These are phyloP conservation scores for Fonsecaea multimorphosa DNA, from an alignment of 2,329 filamentous ascomycete genomes.

Conservation along the genomic window DNA sequence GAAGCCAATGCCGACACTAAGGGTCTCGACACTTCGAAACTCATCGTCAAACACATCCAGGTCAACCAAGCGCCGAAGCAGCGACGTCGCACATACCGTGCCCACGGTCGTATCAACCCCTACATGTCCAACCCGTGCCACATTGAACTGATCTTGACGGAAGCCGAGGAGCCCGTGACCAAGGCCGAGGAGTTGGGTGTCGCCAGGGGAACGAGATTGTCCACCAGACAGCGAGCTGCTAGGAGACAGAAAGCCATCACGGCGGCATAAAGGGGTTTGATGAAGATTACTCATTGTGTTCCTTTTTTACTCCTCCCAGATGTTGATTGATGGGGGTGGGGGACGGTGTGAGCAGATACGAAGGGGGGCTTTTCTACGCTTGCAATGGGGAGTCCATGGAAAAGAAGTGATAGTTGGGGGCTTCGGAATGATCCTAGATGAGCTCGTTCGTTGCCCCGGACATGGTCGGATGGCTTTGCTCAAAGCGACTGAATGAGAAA, in stretches of 20 bases:
- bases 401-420: conserved; percentile 1
- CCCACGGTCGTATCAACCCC: conserved; percentile 99
- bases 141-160: conserved; percentile 99
- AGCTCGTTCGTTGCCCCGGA: conserved; percentile 1
- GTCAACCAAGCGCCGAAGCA: conserved; percentile 99
- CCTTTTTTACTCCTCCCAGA: conserved; percentile 5
- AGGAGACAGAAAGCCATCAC: conserved; percentile 67
- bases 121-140: conserved; percentile 99
- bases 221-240: conserved; percentile 87
- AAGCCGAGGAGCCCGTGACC: conserved; percentile 93
- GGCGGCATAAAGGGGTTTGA: conserved; percentile 41
- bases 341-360: conserved; percentile 9
- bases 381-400: conserved; percentile 7
- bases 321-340: conserved; percentile 8
- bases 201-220: conserved; percentile 71
- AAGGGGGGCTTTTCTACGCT: conserved; percentile 8
- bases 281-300: conserved; percentile 2
- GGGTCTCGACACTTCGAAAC: conserved; percentile 95
- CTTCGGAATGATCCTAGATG: conserved; percentile 9
- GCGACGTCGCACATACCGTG: conserved; percentile 98
- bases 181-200: conserved; percentile 74
- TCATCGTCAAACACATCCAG: conserved; percentile 99
- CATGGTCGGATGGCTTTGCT: background rate
- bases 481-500: conserved; percentile 1
- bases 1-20: conserved; percentile 97